Conservation (phyloP, 2,329 filamentous ascomycete genomes). For the Aspergillus vadensis region DNA sequence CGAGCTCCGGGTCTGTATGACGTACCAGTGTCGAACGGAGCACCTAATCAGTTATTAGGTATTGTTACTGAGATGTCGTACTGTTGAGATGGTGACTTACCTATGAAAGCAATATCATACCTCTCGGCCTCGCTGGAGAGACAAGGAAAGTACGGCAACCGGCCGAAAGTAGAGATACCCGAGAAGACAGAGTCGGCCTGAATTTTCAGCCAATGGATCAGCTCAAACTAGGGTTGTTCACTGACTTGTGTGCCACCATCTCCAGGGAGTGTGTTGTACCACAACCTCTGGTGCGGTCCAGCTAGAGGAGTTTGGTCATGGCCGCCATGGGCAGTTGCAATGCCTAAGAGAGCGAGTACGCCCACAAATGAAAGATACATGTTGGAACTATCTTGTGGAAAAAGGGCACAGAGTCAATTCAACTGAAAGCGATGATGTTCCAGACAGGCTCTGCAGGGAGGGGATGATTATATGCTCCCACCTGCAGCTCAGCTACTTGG, state of each 20-base stretch:
- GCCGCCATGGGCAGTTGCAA: slow-evolving; percentile 61
- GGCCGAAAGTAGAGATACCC: slow-evolving; percentile 82
- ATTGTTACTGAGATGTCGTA: not conserved
- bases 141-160: slow-evolving; percentile 75
- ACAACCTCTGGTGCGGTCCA: slow-evolving; percentile 73
- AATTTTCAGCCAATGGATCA: not conserved
- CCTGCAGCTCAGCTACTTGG: not conserved
- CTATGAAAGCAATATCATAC: slow-evolving; percentile 85
- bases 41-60: slow-evolving; percentile 52
- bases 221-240: not conserved
- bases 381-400: not conserved
- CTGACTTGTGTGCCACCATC: slow-evolving; percentile 79
- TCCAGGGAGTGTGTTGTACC: slow-evolving; percentile 81
- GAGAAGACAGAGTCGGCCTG: slow-evolving; percentile 87
- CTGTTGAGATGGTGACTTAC: slow-evolving; percentile 43
- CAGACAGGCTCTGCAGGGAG: not conserved
- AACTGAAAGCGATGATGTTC: not conserved
- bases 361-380: slow-evolving; percentile 25
- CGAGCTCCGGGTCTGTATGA: slow-evolving; percentile 82
- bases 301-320: slow-evolving; percentile 61
- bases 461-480: not conserved
- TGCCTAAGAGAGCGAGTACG: slow-evolving; percentile 48
- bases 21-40: slow-evolving; percentile 83
- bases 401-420: too few species aligned
- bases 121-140: slow-evolving; percentile 68